Evolutionary conservation across 2,329 filamentous ascomycete species (phyloP), one percentile per base, ranked within the genome.

Genomic region (Trichoderma sp.): DNA sequence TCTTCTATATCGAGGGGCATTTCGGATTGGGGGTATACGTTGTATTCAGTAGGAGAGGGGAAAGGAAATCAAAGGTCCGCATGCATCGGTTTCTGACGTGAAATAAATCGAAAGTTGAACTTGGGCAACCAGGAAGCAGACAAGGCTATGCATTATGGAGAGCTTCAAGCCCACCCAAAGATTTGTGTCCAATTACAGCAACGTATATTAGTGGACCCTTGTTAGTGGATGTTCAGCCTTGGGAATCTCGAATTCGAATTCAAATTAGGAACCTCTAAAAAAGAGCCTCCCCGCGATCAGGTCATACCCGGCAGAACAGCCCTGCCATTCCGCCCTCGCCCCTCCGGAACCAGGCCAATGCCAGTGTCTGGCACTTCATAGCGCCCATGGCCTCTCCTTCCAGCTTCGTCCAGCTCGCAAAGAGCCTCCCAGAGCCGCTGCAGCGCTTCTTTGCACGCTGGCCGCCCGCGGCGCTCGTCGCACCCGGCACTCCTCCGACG

Each of bases 371-470:
- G 75, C 64, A 12, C 60, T 27, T 45, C n/a, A 71, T 75, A 69
- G 71, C 56, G 24, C 33, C 41, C 80, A 71, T 86, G 84, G 81
- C 84, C 35, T 82, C 84, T 72, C 60, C 84, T 71, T 78, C 84
- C 75, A 79, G 85, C 68, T 86, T 87, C 78, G 83, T 91, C 78
- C 86, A 88, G 80, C 88, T 95, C 75, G 93, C 93, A 76, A 91
- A 92, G 85, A 87, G 90, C 78, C 91, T 98, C 56, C 97, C 95
- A 9, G 87, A 90, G 72, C 93, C 93, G 56, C 90, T 99, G 63
- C 90, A 93, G 82, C 91, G 92, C 81, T 98, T 99, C 89, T 93
- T 99, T 85, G 93, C 93, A 75, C 93, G 94, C 78, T 98, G 96
- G 84, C 97, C 97, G 59, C 95, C 96, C 65, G 89, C 86, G 71